These are phyloP conservation scores for Calophaca sinica DNA, from an alignment of 306 rosid species.

Conservation along the genomic window DNA sequence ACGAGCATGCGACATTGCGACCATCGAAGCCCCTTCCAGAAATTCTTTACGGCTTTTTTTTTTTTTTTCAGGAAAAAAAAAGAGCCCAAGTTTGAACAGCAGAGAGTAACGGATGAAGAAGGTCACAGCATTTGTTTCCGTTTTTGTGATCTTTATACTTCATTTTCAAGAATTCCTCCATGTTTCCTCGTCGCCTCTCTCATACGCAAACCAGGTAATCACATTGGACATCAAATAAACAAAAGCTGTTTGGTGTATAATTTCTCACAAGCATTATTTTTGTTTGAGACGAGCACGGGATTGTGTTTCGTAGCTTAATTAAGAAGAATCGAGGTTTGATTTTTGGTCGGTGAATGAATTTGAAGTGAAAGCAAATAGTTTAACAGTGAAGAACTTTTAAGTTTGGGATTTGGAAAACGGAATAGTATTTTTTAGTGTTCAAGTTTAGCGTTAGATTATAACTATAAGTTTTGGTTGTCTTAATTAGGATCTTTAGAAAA, in stretches of 20 bases:
- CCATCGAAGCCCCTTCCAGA: neutral
- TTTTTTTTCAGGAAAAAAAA: slow-evolving; percentile 4
- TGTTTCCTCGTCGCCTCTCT: slow-evolving; percentile 56
- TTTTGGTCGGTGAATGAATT: slow-evolving; percentile 30
- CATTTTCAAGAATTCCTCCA: slow-evolving; percentile 40
- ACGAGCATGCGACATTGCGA: neutral
- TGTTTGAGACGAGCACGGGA: neutral
- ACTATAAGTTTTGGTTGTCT: slow-evolving; percentile 2
- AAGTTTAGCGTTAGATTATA: slow-evolving; percentile 10
- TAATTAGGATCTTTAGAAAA: neutral
- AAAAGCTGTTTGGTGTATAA: neutral
- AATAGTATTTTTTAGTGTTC: slow-evolving; percentile 31
- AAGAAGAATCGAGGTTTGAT: slow-evolving; percentile 3
- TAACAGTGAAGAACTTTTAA: neutral
- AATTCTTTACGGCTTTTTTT: neutral
- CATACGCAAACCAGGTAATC: slow-evolving; percentile 49
- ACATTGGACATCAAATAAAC: neutral
- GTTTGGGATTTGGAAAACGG: slow-evolving; percentile 31
- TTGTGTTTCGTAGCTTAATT: slow-evolving; percentile 34
- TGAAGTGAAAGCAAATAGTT: slow-evolving; percentile 4
- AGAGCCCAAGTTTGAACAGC: slow-evolving; percentile 1
- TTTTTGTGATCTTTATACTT: slow-evolving; percentile 47
- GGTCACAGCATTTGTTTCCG: slow-evolving; percentile 29
- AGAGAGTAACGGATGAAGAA: slow-evolving; percentile 56
- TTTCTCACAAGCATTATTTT: neutral